Percentiles rank a stretch among this genome's conserved stretches.
These are phyloP conservation scores for Musa troglodytarum DNA, from an alignment of 176 grass and related monocot genomes.

Conservation along the genomic window DNA sequence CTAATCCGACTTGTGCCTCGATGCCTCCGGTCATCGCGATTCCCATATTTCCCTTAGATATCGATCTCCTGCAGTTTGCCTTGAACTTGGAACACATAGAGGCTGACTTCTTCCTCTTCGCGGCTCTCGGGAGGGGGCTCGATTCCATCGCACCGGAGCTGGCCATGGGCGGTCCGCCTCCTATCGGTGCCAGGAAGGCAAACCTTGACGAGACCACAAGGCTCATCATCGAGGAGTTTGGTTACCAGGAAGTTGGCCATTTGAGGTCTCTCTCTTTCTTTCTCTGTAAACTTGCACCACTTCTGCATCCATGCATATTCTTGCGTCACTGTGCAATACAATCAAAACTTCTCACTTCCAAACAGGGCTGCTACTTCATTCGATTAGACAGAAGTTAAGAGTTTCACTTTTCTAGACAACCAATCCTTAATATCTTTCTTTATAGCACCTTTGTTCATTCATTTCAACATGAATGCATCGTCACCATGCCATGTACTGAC, in stretches of 20 bases:
- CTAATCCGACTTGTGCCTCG: slow-evolving; percentile 1
- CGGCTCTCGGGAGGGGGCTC: slow-evolving; percentile 48
- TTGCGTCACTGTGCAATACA: background rate
- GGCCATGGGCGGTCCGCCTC: slow-evolving; percentile 46
- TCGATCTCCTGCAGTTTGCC: slow-evolving; percentile 72
- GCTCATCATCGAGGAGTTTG: slow-evolving; percentile 61
- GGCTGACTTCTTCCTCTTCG: slow-evolving; percentile 86
- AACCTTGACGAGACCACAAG: slow-evolving; percentile 38
- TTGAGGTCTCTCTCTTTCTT: slow-evolving; percentile 29
- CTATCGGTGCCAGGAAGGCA: slow-evolving; percentile 48
- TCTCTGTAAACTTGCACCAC: background rate
- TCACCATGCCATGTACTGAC: background rate
- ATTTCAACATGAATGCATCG: background rate
- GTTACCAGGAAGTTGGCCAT: slow-evolving; percentile 93
- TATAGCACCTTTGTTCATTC: background rate
- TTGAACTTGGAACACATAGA: slow-evolving; percentile 85
- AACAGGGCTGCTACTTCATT: background rate
- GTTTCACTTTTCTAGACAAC: background rate
- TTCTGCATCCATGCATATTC: background rate
- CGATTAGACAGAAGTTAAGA: background rate
- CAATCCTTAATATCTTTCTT: background rate
- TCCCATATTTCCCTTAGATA: slow-evolving; percentile 44
- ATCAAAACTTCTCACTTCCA: background rate
- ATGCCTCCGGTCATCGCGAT: background rate
- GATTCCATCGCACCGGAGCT: slow-evolving; percentile 51